A percentile compares a stretch with the other conserved stretches of the same genome.
Conservation (phyloP, 1,139 yeast species). For the Sugiyamaella novakii region DNA sequence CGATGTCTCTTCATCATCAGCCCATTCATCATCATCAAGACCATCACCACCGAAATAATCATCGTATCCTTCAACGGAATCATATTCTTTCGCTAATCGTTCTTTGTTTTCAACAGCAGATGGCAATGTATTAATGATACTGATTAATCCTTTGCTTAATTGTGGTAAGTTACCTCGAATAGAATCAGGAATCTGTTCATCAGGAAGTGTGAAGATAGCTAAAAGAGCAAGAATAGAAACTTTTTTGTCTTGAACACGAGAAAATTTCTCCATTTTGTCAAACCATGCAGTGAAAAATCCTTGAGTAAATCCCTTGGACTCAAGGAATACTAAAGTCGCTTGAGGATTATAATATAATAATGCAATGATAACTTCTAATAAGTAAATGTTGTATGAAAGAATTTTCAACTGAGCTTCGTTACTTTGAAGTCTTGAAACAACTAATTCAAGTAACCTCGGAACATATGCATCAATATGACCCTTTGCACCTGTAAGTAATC, state of each 20-base stretch:
- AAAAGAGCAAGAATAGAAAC: constrained; percentile 69
- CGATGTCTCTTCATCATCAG: constrained; percentile 47
- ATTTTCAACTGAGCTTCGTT: constrained; percentile 39
- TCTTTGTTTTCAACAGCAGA: constrained; percentile 67
- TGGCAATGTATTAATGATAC: constrained; percentile 63
- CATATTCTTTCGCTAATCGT: constrained; percentile 59
- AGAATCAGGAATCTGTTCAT: constrained; percentile 43
- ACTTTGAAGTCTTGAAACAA: constrained; percentile 33
- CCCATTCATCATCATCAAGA: constrained; percentile 45
- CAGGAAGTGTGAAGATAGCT: constrained; percentile 47
- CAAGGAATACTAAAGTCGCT: constrained; percentile 56
- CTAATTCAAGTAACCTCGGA: constrained; percentile 46
- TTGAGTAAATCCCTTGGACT: constrained; percentile 49
- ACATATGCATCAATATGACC: constrained; percentile 47
- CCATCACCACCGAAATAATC: constrained; percentile 42
- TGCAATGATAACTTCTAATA: constrained; percentile 68
- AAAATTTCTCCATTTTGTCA: constrained; percentile 54
- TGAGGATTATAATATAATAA: constrained; percentile 64
- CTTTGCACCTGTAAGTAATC: constrained; percentile 52
- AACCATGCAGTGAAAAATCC: constrained; percentile 72
- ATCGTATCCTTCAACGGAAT: constrained; percentile 42
- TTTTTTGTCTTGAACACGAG: constrained; percentile 83
- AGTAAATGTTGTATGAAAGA: constrained; percentile 54
- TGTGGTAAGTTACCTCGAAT: constrained; percentile 41
- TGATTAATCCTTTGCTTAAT: constrained; percentile 53